Percentiles rank a stretch among this genome's conserved stretches.
Evolutionary conservation across 108 stramenopile genomes (phyloP).

Genomic region (Aurantiochytrium sp.): DNA sequence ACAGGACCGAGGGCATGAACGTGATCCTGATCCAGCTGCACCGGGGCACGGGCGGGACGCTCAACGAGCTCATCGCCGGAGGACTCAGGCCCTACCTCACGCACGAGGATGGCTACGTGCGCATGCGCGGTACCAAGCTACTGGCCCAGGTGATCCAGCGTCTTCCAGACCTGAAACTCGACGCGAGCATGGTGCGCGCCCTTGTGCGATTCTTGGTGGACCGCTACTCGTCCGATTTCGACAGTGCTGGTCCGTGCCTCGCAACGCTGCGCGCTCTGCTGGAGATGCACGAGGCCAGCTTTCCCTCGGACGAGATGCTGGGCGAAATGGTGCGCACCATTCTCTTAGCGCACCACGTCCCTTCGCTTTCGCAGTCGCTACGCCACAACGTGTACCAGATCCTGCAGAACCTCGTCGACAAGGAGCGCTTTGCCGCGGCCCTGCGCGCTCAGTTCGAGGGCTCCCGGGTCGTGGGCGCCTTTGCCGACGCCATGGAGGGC

Average conservation of each 20-base stretch:
- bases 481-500: neutral
- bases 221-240: neutral
- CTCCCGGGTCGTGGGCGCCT: neutral
- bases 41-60: neutral
- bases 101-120: conserved; percentile 4
- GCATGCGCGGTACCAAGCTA: conserved; percentile 24
- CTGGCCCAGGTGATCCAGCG: neutral
- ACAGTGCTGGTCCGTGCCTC: neutral
- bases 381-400: neutral
- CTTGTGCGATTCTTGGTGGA: neutral
- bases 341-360: neutral
- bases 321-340: neutral
- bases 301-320: neutral
- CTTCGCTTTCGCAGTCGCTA: neutral
- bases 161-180: neutral
- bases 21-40: conserved; percentile 8
- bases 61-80: conserved; percentile 11
- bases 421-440: neutral
- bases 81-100: neutral
- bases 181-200: neutral
- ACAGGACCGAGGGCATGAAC: neutral
- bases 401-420: neutral
- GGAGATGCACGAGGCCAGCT: neutral
- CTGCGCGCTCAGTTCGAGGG: conserved; percentile 8
- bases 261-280: neutral